These are phyloP conservation scores for Tetraselmis chui DNA, from an alignment of 139 green algal species.

Conservation along the genomic window DNA sequence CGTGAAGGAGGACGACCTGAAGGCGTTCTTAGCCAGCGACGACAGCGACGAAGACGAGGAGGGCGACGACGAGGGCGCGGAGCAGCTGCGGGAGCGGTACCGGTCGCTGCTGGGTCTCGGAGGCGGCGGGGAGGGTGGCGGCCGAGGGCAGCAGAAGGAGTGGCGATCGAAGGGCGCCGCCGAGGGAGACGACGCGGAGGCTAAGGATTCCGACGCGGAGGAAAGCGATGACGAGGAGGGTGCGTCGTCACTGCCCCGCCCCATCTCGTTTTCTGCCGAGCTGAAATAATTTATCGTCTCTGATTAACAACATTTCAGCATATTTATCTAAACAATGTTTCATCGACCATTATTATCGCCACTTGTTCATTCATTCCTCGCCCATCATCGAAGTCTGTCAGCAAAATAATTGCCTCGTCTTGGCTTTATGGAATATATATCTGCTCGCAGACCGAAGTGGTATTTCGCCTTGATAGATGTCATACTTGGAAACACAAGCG, in stretches of 20 bases:
- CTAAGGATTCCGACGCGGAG: constrained; percentile 5
- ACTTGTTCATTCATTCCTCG: too few relatives aligned
- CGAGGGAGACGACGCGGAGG: constrained; percentile 13
- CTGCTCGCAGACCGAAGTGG: too few relatives aligned
- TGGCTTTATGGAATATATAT: too few relatives aligned
- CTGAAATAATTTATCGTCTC: too few relatives aligned
- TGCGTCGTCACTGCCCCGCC: neutral
- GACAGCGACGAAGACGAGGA: constrained; percentile 12
- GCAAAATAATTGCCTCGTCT: too few relatives aligned
- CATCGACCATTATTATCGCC: too few relatives aligned
- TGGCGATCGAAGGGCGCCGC: constrained; percentile 23
- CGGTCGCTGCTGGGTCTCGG: constrained; percentile 34
- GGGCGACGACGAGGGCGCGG: constrained; percentile 15
- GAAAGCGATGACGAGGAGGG: constrained; percentile 12
- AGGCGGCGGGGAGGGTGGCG: constrained; percentile 3
- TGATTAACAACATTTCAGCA: too few relatives aligned
- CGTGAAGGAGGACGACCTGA: constrained; percentile 84
- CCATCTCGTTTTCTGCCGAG: too few relatives aligned
- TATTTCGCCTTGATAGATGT: too few relatives aligned
- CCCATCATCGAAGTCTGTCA: too few relatives aligned
- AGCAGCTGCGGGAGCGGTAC: constrained; percentile 42
- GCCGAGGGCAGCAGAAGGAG: constrained; percentile 9
- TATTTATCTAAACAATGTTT: too few relatives aligned
- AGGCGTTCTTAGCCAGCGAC: constrained; percentile 63
- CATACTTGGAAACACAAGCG: too few relatives aligned